Base-by-base conservation (phyloP, 352 stramenopile genomes). In the Globisporangium nagaii region DNA sequence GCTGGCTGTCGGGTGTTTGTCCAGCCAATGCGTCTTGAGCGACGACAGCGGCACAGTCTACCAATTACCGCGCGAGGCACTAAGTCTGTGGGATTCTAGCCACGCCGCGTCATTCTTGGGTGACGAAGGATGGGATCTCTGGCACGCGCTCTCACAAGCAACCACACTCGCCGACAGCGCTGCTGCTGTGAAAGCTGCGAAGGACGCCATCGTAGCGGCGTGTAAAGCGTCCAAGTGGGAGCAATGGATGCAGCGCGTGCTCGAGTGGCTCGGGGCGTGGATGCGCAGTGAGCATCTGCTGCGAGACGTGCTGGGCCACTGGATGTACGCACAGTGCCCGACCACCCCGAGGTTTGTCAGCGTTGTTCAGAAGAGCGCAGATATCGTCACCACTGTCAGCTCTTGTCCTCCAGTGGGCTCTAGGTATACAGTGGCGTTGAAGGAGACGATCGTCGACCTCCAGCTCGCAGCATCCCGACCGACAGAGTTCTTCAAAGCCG, bases 301-400 rank as follows among this genome's bases (percentile, higher is more conserved):
- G 5, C 72, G 76, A 4, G 78, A 91, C 25, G 74, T 89, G 5
- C 46, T 87, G 0, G 73, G 81, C 0, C 78, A 89, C 51, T 91
- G 81, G 81, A 30, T 87, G 19, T 59, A 85, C 32, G 74, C 73
- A 7, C 65, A 70, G 1, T 91, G 81, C 25, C 61, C 68, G 2
- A 87, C 66, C 0, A 65, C 56, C 0, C 61, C 79, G 1, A 41
- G 20, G n/a, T 49, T 56, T 2, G 5, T 70, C 4, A 45, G 30
- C 8, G 32, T 71, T 20, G 31, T 70, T 4, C 50, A 52, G 6
- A 53, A 63, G 25, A 25, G 62, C 24, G 24, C 62, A 1, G 12
- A 58, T 17, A 50, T 61, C 1, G 40, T 66, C 10, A 61, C 60
- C 0, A 69, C 57, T 0, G 56, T 54, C 4, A 45, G 53, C 25